Evolutionary conservation across 305 asterid genomes (phyloP).

Genomic region (Fraxinus platypoda): DNA sequence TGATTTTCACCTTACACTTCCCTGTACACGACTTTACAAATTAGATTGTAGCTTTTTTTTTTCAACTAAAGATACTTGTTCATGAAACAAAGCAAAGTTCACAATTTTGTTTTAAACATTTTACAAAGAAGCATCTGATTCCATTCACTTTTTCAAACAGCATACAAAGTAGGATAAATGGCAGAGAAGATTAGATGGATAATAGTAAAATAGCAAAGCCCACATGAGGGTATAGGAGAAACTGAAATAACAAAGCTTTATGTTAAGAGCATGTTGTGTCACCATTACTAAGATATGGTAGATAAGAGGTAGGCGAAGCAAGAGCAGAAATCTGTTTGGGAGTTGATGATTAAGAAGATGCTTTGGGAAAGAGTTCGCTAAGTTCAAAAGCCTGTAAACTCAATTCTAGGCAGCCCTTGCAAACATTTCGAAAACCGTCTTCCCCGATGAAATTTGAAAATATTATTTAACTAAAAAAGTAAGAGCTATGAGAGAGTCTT

Average conservation of each 20-base stretch:
- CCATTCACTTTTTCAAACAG: neutral
- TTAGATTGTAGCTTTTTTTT: no score
- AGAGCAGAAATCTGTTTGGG: constrained; percentile 28
- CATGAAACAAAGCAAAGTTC: no score
- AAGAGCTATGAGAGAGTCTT: no score
- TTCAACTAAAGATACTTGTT: no score
- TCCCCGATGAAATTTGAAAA: no score
- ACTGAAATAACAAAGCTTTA: neutral
- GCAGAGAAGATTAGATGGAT: neutral
- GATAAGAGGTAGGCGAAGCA: constrained; percentile 29
- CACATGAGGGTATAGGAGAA: neutral
- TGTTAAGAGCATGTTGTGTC: neutral
- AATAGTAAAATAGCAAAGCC: neutral
- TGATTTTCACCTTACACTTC: no score
- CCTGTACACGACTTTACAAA: no score
- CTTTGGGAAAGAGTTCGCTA: constrained; percentile 50
- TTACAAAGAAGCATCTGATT: no score
- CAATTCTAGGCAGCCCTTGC: constrained; percentile 31
- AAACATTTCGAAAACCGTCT: no score
- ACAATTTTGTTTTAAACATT: no score
- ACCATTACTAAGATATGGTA: neutral
- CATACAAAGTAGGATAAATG: neutral
- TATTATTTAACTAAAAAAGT: no score
- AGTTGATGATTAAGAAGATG: constrained; percentile 17
- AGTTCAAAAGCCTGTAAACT: constrained; percentile 64